Conservation (phyloP, 2,329 filamentous ascomycete genomes). For the Teratosphaeriaceae sp. region DNA sequence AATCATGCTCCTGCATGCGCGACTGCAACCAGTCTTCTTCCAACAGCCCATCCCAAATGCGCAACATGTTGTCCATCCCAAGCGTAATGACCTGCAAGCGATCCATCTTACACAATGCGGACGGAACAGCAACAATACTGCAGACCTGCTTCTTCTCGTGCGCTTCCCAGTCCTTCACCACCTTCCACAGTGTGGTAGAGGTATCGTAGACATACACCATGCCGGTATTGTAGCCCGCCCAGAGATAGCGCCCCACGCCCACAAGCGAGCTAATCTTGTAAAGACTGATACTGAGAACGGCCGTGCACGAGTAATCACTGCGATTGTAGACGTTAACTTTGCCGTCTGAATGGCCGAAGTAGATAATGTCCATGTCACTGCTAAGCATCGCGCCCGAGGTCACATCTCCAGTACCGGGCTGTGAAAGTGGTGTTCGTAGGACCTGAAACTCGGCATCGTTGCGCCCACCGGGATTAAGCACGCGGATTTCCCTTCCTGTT, state of each 20-base stretch:
- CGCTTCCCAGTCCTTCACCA: slow-evolving; percentile 92
- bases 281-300: slow-evolving; percentile 75
- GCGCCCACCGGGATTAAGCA: slow-evolving; percentile 69
- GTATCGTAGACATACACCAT: slow-evolving; percentile 93
- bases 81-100: slow-evolving; percentile 79
- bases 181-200: slow-evolving; percentile 70
- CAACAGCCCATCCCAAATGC: slow-evolving; percentile 85
- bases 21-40: slow-evolving; percentile 92
- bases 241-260: slow-evolving; percentile 74
- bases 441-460: slow-evolving; percentile 68
- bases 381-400: slow-evolving; percentile 74
- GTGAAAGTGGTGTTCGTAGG: slow-evolving; percentile 60
- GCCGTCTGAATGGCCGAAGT: slow-evolving; percentile 87
- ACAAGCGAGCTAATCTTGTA: slow-evolving; percentile 91
- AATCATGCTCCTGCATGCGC: slow-evolving; percentile 77
- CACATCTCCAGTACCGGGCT: slow-evolving; percentile 74
- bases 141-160: slow-evolving; percentile 78
- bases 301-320: slow-evolving; percentile 68
- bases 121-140: slow-evolving; percentile 68
- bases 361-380: slow-evolving; percentile 70
- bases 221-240: slow-evolving; percentile 92
- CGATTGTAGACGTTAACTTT: slow-evolving; percentile 91
- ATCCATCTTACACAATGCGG: slow-evolving; percentile 79
- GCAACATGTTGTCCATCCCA: slow-evolving; percentile 77
- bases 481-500: slow-evolving; percentile 74